phyloP scores from a whole-genome alignment of 2,329 filamentous ascomycete species.

The Phaeosphaeriaceae sp. region DNA sequence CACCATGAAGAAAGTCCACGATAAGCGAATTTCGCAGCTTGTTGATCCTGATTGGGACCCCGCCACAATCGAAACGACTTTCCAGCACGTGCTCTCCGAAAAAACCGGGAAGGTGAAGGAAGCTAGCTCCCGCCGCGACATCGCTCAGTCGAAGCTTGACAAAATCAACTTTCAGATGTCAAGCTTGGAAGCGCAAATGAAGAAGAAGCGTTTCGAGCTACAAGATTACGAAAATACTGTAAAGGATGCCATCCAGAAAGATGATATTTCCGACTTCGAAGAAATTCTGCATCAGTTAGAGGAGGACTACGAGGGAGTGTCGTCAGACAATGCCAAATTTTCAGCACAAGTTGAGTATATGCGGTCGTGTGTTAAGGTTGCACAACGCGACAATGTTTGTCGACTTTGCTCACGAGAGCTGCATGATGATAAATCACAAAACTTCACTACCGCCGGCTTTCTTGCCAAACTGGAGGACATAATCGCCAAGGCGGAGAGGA shows the following conservation, averaged over 20 bases:
- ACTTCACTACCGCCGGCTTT: conserved; percentile 61
- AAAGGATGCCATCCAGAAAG: conserved; percentile 56
- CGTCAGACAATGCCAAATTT: conserved; percentile 71
- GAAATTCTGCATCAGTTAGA: conserved; percentile 60
- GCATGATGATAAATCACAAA: conserved; percentile 60
- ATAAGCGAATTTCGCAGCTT: conserved; percentile 69
- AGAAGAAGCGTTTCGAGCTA: conserved; percentile 68
- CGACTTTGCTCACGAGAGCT: conserved; percentile 77
- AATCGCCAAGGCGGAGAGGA: conserved; percentile 58
- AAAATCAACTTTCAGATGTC: conserved; percentile 77
- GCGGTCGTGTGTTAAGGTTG: conserved; percentile 67
- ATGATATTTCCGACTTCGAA: conserved; percentile 54
- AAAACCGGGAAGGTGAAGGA: conserved; percentile 66
- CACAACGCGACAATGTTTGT: conserved; percentile 74
- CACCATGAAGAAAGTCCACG: conserved; percentile 78
- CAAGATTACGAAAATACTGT: conserved; percentile 68
- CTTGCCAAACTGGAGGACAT: conserved; percentile 68
- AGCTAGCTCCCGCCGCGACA: conserved; percentile 73
- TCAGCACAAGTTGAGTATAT: conserved; percentile 76
- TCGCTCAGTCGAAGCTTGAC: conserved; percentile 73
- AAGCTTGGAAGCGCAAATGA: conserved; percentile 67
- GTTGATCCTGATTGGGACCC: conserved; percentile 73
- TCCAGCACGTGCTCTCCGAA: conserved; percentile 66
- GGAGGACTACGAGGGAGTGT: conserved; percentile 57
- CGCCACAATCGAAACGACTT: conserved; percentile 72